Evolutionary conservation across 2,329 filamentous ascomycete species (phyloP).

Genomic region (Diaporthe caulivora): DNA sequence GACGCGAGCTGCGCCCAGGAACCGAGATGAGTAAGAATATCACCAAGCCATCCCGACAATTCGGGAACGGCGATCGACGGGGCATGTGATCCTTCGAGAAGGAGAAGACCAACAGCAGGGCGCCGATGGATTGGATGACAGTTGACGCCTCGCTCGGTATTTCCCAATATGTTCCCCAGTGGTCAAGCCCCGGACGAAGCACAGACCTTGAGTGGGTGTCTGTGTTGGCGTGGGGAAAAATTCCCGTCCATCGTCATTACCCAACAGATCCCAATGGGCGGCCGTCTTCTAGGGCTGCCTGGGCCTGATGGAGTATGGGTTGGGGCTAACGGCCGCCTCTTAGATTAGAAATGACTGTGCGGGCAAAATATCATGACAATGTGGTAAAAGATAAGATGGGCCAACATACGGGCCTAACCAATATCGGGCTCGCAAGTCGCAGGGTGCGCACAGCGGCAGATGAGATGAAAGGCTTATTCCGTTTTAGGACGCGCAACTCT

Average conservation of each 20-base stretch:
- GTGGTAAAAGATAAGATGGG: slow-evolving; percentile 19
- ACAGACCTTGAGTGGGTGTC: slow-evolving; percentile 24
- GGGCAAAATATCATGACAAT: slow-evolving; percentile 1
- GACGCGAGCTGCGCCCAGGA: slow-evolving; percentile 16
- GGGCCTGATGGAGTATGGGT: slow-evolving; percentile 8
- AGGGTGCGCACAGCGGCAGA: slow-evolving; percentile 18
- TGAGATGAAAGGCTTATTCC: slow-evolving; percentile 12
- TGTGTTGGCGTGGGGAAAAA: slow-evolving; percentile 20
- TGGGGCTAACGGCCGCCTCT: slow-evolving; percentile 21
- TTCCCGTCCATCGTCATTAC: slow-evolving; percentile 1
- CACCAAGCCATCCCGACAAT: slow-evolving; percentile 27
- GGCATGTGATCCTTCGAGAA: slow-evolving; percentile 29
- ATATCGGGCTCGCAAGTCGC: background rate
- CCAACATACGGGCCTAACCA: slow-evolving; percentile 13
- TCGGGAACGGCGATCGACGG: slow-evolving; percentile 23
- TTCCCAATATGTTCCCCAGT: slow-evolving; percentile 22
- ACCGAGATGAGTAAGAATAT: slow-evolving; percentile 25
- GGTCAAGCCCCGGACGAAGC: slow-evolving; percentile 9
- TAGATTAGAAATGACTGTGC: slow-evolving; percentile 27
- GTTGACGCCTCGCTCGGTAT: slow-evolving; percentile 22
- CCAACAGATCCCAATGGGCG: slow-evolving; percentile 1
- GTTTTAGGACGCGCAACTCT: slow-evolving; percentile 17
- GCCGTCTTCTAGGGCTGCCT: slow-evolving; percentile 10
- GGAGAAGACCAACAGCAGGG: slow-evolving; percentile 10
- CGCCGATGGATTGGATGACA: slow-evolving; percentile 10